Percentiles rank a stretch among this genome's conserved stretches.
phyloP scores from a whole-genome alignment of 768 basidiomycete species.

The Amanita polypyramis region DNA sequence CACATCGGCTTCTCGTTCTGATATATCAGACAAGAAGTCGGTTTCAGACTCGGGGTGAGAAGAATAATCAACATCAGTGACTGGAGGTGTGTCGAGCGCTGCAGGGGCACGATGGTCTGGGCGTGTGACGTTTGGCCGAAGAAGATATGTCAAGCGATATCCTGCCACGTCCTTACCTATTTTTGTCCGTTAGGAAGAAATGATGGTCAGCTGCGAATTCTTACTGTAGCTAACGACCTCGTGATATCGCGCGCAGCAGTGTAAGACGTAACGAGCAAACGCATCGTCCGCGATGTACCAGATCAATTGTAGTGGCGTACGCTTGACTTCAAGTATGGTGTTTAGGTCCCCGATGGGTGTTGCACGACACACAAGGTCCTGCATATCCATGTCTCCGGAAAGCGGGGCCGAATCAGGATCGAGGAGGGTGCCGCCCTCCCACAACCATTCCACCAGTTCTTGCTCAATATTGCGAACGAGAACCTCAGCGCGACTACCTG shows the following conservation, averaged over 20 bases:
- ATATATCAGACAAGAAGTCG: slow-evolving; percentile 36
- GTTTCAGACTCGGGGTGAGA: slow-evolving; percentile 38
- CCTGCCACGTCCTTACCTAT: slow-evolving; percentile 51
- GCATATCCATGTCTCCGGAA: slow-evolving; percentile 8
- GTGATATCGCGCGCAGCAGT: slow-evolving; percentile 75
- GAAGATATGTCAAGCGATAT: slow-evolving; percentile 63
- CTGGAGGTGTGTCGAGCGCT: slow-evolving; percentile 58
- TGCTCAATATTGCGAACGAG: slow-evolving; percentile 63
- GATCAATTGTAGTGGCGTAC: slow-evolving; percentile 56
- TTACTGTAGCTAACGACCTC: slow-evolving; percentile 74
- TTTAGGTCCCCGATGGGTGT: slow-evolving; percentile 40
- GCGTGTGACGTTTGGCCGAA: slow-evolving; percentile 65
- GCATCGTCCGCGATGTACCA: slow-evolving; percentile 66
- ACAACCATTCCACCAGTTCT: slow-evolving; percentile 55
- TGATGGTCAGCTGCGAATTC: slow-evolving; percentile 17
- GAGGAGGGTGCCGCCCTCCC: slow-evolving; percentile 42
- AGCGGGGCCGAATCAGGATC: slow-evolving; percentile 29
- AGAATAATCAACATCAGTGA: slow-evolving; percentile 53
- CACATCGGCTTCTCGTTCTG: slow-evolving; percentile 28
- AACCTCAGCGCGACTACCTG: slow-evolving; percentile 46
- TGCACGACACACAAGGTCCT: slow-evolving; percentile 22
- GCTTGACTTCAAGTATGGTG: slow-evolving; percentile 51
- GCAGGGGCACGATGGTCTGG: slow-evolving; percentile 37
- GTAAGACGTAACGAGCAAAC: slow-evolving; percentile 73
- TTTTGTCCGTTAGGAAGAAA: not conserved